Base-by-base conservation (phyloP, 1,139 yeast species). In the Yamadazyma atlantica region DNA sequence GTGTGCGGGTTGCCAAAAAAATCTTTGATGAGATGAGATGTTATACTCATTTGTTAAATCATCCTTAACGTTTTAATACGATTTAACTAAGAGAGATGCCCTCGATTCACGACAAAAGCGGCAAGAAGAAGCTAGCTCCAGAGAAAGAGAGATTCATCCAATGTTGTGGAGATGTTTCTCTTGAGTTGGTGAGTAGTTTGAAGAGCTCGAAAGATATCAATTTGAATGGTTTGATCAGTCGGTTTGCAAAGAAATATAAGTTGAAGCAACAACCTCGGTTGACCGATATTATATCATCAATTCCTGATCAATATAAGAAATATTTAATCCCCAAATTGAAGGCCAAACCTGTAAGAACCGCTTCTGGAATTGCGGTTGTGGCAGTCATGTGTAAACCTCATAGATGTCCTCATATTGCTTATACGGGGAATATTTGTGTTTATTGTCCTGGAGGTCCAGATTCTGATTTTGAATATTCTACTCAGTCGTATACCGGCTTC, bases 371-470 rank as follows among this genome's bases (percentile, higher is more conserved):
- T 43, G 98, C 98, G 5, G 98, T 92, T 16, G 98, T 92, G 35
- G 98, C 98, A 0, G 97, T 94, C 26, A 92, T 94, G 97, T 92
- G 97, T 68, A 94, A 92, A 61, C 98, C 98, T 3, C 98, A 92
- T 62, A 77, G 99, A 67, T 92, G 99, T 66, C 99, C 99, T 23
- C 99, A 92, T 62, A 94, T 92, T 55, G 97, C 98, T 23, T 94
- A 92, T 60, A 92, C 99, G 0, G 99, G 99, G 43, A 92, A 92
- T 56, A 92, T 92, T 45, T 92, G 99, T 71, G 98, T 92, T 12
- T 92, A 92, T 60, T 92, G 99, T 66, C 99, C 99, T 4, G 99
- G 99, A 42, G 99, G 99, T 1, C 99, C 99, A 2, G 99, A 92
- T 60, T 85, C 95, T 1, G 99, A 92, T 65, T 92, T 92, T 57